phyloP scores from a whole-genome alignment of 2,329 filamentous ascomycete species.

The Sordariomycetes sp. region DNA sequence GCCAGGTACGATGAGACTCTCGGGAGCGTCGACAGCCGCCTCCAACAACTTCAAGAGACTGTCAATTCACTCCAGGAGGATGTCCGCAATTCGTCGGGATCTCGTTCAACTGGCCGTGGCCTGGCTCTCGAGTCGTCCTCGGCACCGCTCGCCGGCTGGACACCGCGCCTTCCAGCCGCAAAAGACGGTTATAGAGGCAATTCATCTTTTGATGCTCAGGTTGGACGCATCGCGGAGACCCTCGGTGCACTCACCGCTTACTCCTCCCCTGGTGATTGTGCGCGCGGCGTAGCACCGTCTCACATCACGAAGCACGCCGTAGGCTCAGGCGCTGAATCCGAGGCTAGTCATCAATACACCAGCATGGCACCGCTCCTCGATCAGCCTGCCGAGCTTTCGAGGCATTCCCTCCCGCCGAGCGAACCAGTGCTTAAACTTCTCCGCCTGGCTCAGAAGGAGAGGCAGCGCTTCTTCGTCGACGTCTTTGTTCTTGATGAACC shows the following conservation, averaged over 20 bases:
- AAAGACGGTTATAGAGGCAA: background rate
- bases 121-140: background rate
- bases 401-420: background rate
- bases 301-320: background rate
- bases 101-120: background rate
- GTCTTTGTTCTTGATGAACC: background rate
- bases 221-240: background rate
- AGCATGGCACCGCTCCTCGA: background rate
- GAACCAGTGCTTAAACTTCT: background rate
- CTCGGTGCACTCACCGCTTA: background rate
- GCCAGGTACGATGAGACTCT: conserved; percentile 16
- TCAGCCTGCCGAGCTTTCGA: background rate
- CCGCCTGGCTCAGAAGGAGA: background rate
- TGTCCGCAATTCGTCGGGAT: background rate
- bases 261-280: background rate
- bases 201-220: background rate
- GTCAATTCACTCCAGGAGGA: background rate
- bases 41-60: conserved; percentile 4
- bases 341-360: background rate
- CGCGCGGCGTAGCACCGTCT: background rate
- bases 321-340: background rate
- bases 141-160: background rate
- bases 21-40: conserved; percentile 13
- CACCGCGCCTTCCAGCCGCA: background rate
- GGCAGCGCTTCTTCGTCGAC: background rate